These are phyloP conservation scores for Leccinum variicolor DNA, from an alignment of 768 basidiomycete genomes.

Conservation along the genomic window DNA sequence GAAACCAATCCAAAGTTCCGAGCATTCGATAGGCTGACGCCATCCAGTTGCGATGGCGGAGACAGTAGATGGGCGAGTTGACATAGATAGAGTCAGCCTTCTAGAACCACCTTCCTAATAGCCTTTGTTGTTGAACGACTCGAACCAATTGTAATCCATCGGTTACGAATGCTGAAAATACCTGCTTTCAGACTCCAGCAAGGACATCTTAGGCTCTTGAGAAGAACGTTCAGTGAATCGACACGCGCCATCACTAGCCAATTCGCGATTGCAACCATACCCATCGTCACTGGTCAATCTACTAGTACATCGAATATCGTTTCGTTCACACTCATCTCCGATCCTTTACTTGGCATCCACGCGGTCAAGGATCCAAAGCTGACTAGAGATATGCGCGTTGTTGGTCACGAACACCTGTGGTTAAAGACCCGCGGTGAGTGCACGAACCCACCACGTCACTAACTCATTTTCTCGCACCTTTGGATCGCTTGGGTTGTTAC, in stretches of 20 bases:
- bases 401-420: conserved; percentile 1
- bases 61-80: too few relatives aligned
- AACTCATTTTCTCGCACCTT: not conserved
- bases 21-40: too few relatives aligned
- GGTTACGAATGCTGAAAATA: not conserved
- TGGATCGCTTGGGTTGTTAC: not conserved
- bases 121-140: too few relatives aligned
- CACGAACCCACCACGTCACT: not conserved
- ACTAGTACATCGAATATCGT: not conserved
- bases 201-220: not conserved
- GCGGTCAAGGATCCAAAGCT: not conserved
- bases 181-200: not conserved
- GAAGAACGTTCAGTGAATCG: not conserved
- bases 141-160: too few relatives aligned
- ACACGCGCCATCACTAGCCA: not conserved
- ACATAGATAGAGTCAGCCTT: too few relatives aligned
- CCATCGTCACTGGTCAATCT: not conserved
- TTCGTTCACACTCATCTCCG: not conserved
- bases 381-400: conserved; percentile 1
- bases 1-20: too few relatives aligned
- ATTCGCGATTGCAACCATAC: not conserved
- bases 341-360: too few relatives aligned
- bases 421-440: not conserved
- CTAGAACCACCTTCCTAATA: too few relatives aligned
- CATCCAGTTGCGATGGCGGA: too few relatives aligned